Evolutionary conservation across 2,329 filamentous ascomycete genomes (phyloP).

Genomic region (Septoria linicola): DNA sequence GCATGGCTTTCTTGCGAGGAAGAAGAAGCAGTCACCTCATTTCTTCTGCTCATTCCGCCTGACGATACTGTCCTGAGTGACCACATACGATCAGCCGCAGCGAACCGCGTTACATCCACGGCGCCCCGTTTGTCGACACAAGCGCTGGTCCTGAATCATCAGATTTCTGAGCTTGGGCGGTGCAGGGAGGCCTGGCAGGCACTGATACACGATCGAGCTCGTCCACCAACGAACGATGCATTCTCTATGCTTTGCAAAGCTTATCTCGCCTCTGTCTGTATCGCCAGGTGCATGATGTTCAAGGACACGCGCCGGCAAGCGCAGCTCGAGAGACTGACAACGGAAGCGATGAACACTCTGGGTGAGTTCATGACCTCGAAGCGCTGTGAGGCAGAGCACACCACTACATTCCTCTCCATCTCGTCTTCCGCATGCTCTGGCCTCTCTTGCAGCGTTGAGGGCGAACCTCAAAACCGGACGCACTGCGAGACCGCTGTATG

Average conservation of each 20-base stretch:
- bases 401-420: conserved; percentile 45
- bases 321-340: conserved; percentile 32
- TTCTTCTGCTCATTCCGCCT: conserved; percentile 47
- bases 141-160: conserved; percentile 26
- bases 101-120: too few species aligned
- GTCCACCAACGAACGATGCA: conserved; percentile 19
- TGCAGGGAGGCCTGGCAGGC: conserved; percentile 21
- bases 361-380: conserved; percentile 38
- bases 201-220: conserved; percentile 12
- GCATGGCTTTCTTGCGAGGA: conserved; percentile 45
- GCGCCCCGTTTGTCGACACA: conserved; percentile 17
- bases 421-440: conserved; percentile 32
- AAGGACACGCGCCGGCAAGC: conserved; percentile 31
- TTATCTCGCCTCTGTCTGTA: conserved; percentile 31
- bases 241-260: conserved; percentile 30
- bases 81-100: not conserved
- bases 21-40: conserved; percentile 47
- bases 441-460: conserved; percentile 3
- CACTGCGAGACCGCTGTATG: conserved; percentile 28
- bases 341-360: conserved; percentile 35
- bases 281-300: conserved; percentile 30
- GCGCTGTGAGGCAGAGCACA: conserved; percentile 45
- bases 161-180: conserved; percentile 26
- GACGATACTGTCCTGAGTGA: conserved; percentile 8
- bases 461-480: not conserved